phyloP scores from a whole-genome alignment of 768 basidiomycete species.

The Auricularia sp. region DNA sequence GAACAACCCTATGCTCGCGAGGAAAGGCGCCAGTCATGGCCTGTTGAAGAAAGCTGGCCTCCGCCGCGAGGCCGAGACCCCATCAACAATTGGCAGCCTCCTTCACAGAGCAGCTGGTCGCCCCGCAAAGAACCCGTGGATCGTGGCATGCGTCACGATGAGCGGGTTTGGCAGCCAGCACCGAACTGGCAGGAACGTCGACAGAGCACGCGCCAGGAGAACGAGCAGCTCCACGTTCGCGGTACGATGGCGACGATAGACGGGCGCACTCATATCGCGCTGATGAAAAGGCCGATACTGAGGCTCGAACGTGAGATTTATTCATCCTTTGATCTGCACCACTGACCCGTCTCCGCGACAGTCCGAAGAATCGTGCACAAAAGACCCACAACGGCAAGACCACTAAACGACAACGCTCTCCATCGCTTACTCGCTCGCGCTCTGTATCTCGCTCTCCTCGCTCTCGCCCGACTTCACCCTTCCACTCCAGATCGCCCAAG shows the following conservation, averaged over 20 bases:
- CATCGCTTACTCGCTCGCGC: conserved; percentile 40
- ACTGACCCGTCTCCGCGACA: neutral
- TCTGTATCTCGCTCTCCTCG: conserved; percentile 46
- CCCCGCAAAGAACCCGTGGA: conserved; percentile 2
- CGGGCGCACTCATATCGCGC: conserved; percentile 13
- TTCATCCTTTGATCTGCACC: neutral
- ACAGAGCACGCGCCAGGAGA: conserved; percentile 27
- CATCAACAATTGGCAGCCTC: conserved; percentile 2
- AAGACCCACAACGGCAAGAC: conserved; percentile 20
- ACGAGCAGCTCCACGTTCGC: conserved; percentile 25
- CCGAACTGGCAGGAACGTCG: conserved; percentile 49
- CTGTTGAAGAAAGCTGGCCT: neutral
- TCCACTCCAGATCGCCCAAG: conserved; percentile 53
- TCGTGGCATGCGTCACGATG: conserved; percentile 22
- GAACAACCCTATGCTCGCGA: neutral
- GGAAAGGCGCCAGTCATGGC: neutral
- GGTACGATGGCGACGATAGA: conserved; percentile 21
- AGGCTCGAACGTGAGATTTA: conserved; percentile 41
- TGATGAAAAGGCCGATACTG: conserved; percentile 19
- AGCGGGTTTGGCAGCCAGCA: conserved; percentile 66
- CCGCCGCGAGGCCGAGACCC: neutral
- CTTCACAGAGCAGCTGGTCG: conserved; percentile 4
- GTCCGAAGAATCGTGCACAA: conserved; percentile 20
- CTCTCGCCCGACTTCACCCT: conserved; percentile 52
- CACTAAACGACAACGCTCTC: conserved; percentile 33